Base-by-base conservation (phyloP, 169 alveolate genomes). In the Cryptosporidium ubiquitum region DNA sequence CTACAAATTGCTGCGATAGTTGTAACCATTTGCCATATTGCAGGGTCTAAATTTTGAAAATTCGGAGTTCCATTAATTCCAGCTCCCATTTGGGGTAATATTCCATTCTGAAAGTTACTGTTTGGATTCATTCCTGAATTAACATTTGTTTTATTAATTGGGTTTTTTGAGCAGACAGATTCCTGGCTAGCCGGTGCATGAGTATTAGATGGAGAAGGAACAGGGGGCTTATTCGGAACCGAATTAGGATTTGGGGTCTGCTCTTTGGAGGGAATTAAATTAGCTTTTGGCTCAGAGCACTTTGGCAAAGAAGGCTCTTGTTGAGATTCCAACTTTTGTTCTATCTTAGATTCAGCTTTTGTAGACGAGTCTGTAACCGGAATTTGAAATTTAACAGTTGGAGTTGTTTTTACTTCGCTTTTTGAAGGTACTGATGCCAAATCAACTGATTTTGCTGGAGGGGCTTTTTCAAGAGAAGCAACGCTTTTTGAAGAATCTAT, bases 1-100 rank as follows among this genome's bases (percentile, higher is more conserved):
- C 69, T 71, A 33, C 85, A 71, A 51, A 71, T 71, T 31, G 85
- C 52, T 51, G 85, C 85, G 9, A 71, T 71, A 49, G 85, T 71
- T 18, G 85, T 71, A 5, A 71, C 51, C 69, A 71, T 71, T 52
- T 71, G 85, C 85, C 85, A 71, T 18, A 71, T 49, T 51, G 85
- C 85, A 51, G 85, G 85, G 49, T 71, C 85, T 31, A 71, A 71
- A 52, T 20, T 26, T 31, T 71, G 69, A 47, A 51, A 49, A 31
- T 35, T 44, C 23, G 60, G 44, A 42, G 18, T 42, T 7, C 23
- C 40, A 4, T 69, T 64, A 64, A 35, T 1, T n/a, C 49, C 71
- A 64, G 9, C 71, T 33, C 42, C 42, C 26, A 35, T 31, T 29
- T 31, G 42, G 14, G 71, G 71, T 3, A 33, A 14, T 16, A 37